Conservation (phyloP, 805 yeast species). For the Cyberlindnera veronae region DNA sequence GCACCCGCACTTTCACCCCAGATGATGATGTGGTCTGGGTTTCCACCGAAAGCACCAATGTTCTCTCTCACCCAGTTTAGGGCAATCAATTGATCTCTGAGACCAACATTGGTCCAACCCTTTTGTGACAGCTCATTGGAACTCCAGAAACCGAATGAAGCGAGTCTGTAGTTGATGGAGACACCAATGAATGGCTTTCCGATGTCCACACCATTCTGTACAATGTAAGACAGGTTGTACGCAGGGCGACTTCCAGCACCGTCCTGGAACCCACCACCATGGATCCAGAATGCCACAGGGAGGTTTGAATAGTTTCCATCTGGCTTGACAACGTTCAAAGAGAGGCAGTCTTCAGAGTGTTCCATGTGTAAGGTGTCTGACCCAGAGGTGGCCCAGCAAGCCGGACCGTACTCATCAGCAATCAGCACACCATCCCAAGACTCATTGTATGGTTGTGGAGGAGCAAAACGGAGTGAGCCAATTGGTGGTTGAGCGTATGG, state of each 20-base stretch:
- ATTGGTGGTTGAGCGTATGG: constrained; percentile 32
- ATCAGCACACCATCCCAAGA: constrained; percentile 15
- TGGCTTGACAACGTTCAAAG: constrained; percentile 29
- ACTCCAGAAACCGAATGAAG: constrained; percentile 34
- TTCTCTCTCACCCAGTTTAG: constrained; percentile 34
- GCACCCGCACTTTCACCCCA: constrained; percentile 40
- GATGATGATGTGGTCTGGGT: constrained; percentile 33
- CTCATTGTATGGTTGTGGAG: constrained; percentile 19
- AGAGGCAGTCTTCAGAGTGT: constrained; percentile 31
- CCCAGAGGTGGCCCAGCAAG: constrained; percentile 19
- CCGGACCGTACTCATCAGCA: constrained; percentile 25
- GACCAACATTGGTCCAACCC: constrained; percentile 32
- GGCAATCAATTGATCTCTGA: constrained; percentile 34
- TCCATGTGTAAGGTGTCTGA: constrained; percentile 10
- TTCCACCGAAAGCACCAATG: constrained; percentile 36
- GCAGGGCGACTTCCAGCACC: constrained; percentile 24
- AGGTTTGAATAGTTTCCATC: constrained; percentile 12
- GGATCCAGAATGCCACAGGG: constrained; percentile 35
- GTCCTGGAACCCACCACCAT: constrained; percentile 34
- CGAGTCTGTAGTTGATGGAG: constrained; percentile 36
- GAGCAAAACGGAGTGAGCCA: constrained; percentile 25
- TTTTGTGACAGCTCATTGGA: constrained; percentile 23
- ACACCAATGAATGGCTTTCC: constrained; percentile 31
- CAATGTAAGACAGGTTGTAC: constrained; percentile 19
- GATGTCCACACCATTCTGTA: constrained; percentile 17